These are phyloP conservation scores for Malassezia sympodialis DNA, from an alignment of 1,284 basidiomycete genomes.

Conservation along the genomic window DNA sequence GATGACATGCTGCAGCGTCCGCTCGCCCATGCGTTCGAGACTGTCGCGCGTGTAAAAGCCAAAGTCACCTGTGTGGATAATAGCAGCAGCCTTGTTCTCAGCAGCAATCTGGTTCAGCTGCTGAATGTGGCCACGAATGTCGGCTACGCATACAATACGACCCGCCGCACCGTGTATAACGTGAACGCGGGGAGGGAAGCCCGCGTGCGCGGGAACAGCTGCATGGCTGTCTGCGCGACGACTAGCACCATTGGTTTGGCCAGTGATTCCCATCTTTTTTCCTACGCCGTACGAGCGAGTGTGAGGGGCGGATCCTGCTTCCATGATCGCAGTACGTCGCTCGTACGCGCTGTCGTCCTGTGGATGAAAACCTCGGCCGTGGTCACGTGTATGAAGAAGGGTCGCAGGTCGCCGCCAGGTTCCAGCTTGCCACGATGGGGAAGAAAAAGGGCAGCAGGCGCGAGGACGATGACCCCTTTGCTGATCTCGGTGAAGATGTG, in stretches of 20 bases:
- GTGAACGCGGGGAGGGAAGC: constrained; percentile 18
- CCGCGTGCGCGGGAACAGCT: neutral
- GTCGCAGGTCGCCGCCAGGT: neutral
- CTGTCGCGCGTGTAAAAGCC: constrained; percentile 85
- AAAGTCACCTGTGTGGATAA: constrained; percentile 98
- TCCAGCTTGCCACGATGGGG: constrained; percentile 24
- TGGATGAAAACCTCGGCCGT: constrained; percentile 13
- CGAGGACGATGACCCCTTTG: constrained; percentile 40
- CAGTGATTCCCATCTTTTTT: neutral
- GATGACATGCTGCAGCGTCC: constrained; percentile 83
- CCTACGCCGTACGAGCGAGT: constrained; percentile 6
- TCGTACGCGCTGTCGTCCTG: neutral
- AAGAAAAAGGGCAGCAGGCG: constrained; percentile 40
- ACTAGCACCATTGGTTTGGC: neutral
- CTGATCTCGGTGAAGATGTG: constrained; percentile 37
- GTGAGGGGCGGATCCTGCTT: constrained; percentile 5
- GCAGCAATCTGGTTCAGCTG: constrained; percentile 80
- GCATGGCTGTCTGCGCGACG: neutral
- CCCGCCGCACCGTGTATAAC: constrained; percentile 52
- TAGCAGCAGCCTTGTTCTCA: constrained; percentile 67
- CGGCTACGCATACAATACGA: constrained; percentile 86
- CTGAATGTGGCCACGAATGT: constrained; percentile 67
- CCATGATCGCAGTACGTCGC: constrained; percentile 5
- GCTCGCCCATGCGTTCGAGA: constrained; percentile 79
- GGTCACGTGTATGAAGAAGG: constrained; percentile 12